Evolutionary conservation across 306 rosid genomes (phyloP).

Genomic region (Ormosia emarginata): DNA sequence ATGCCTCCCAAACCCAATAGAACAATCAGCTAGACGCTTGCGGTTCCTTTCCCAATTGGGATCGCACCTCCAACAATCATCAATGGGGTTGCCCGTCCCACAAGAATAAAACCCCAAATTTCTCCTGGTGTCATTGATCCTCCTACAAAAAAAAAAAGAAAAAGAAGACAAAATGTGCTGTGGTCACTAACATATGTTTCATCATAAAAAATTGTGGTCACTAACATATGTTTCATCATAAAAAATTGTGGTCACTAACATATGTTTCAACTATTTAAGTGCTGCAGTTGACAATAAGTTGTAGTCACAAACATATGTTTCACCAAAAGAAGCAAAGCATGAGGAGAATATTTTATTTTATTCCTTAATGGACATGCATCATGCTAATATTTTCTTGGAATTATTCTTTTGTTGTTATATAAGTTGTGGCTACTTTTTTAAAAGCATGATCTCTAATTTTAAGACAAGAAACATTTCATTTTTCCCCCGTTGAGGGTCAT

Average conservation of each 20-base stretch:
- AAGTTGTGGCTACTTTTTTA: not conserved
- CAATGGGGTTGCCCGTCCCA: slow-evolving; percentile 75
- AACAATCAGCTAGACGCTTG: slow-evolving; percentile 62
- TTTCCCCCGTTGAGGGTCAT: not conserved
- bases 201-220: not conserved
- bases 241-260: not conserved
- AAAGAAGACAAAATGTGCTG: not conserved
- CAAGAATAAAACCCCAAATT: slow-evolving; percentile 58
- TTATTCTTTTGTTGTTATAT: not conserved
- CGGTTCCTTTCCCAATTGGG: slow-evolving; percentile 74
- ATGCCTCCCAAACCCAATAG: slow-evolving; percentile 69
- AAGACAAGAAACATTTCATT: not conserved
- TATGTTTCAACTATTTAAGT: no score
- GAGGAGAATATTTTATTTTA: not conserved
- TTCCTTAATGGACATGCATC: not conserved
- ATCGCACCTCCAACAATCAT: slow-evolving; percentile 95
- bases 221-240: not conserved
- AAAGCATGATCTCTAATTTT: not conserved
- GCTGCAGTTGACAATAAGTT: not conserved
- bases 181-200: not conserved
- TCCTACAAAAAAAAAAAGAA: slow-evolving; percentile 31
- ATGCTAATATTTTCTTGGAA: not conserved
- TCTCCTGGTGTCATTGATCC: slow-evolving; percentile 56
- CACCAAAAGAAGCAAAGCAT: not conserved
- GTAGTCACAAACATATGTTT: not conserved